A percentile compares a stretch with the other conserved stretches of the same genome.
Evolutionary conservation across 2,329 filamentous ascomycete species (phyloP).

Genomic region (Aspergillus pseudonomiae): DNA sequence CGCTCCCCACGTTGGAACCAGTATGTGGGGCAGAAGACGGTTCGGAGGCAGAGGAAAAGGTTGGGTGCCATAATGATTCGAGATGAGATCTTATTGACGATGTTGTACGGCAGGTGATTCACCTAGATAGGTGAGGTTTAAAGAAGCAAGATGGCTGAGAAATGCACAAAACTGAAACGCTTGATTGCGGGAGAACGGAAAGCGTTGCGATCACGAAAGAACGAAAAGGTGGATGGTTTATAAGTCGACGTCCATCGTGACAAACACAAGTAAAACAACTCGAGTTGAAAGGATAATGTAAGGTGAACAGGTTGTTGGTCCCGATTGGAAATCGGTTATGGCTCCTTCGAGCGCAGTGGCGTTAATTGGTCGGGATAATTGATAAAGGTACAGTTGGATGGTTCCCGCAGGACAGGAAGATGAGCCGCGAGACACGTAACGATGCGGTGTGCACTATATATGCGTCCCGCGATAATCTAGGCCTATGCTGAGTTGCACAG

Average conservation of each 20-base stretch:
- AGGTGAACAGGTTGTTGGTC: slow-evolving; percentile 6
- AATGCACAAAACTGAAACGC: slow-evolving; percentile 23
- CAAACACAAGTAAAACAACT: slow-evolving; percentile 23
- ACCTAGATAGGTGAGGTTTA: slow-evolving; percentile 8
- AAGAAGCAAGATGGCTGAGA: slow-evolving; percentile 8
- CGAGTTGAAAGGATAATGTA: slow-evolving; percentile 17
- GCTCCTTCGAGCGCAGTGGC: background rate
- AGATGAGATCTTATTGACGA: background rate
- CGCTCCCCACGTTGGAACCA: slow-evolving; percentile 50
- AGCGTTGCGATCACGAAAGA: slow-evolving; percentile 9
- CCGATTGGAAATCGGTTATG: background rate
- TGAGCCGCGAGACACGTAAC: slow-evolving; percentile 17
- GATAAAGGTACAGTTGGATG: slow-evolving; percentile 3
- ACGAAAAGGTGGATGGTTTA: slow-evolving; percentile 25
- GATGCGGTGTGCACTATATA: slow-evolving; percentile 16
- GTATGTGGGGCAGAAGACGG: slow-evolving; percentile 51
- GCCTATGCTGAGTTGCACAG: slow-evolving; percentile 2
- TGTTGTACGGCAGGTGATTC: slow-evolving; percentile 2
- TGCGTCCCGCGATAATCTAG: slow-evolving; percentile 8
- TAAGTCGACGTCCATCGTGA: slow-evolving; percentile 38
- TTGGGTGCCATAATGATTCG: slow-evolving; percentile 51
- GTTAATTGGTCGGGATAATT: background rate
- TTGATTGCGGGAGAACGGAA: slow-evolving; percentile 25
- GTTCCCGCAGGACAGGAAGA: slow-evolving; percentile 1
- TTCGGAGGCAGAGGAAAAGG: slow-evolving; percentile 53